Base-by-base conservation (phyloP, 306 rosid genomes). In the Canavalia gladiata region DNA sequence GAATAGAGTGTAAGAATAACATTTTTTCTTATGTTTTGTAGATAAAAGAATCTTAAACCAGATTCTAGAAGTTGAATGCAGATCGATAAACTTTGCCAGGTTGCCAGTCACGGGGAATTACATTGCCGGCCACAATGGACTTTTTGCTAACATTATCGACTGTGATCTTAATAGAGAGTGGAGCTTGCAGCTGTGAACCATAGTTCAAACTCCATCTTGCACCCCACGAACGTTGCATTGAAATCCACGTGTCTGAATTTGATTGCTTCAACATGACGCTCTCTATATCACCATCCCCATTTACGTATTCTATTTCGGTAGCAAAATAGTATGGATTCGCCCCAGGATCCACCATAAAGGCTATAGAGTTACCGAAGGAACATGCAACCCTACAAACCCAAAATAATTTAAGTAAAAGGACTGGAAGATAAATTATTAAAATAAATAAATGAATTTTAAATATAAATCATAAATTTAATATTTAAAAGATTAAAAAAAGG, bases 201-300 rank as follows among this genome's bases (percentile, higher is more conserved):
- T 39, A 2, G 63, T 80, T 56, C 25, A 92, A 81, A 33, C 84
- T 81, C 97, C 94, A 92, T 46, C 81, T 85, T 29, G 94, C 90
- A 45, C 97, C 97, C 97, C 97, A 89, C 0, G 92, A 91, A 59
- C 84, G 87, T 11, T 42, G 64, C 97, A 91, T 88, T 35, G 87
- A 83, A 68, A 51, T 30, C 97, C 97, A 90, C 8, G 87, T 25
- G 33, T 54, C 13, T 1, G 80, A 66, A 5, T 5, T 1, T 0
- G 77, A 84, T 55, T 88, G 87, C 51, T 82, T 88, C 10, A 91
- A 77, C 42, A 88, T 79, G 8, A 87, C 80, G 6, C 75, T 35
- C 7, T 75, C 63, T 0, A 90, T 60, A 51, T 84, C 88, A 0
- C 91, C 90, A 11, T 86, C 86, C 1, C 97, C 94, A 37, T 83